These are phyloP conservation scores for Pestalotiopsis sp. DNA, from an alignment of 2,329 filamentous ascomycete species.

Conservation along the genomic window DNA sequence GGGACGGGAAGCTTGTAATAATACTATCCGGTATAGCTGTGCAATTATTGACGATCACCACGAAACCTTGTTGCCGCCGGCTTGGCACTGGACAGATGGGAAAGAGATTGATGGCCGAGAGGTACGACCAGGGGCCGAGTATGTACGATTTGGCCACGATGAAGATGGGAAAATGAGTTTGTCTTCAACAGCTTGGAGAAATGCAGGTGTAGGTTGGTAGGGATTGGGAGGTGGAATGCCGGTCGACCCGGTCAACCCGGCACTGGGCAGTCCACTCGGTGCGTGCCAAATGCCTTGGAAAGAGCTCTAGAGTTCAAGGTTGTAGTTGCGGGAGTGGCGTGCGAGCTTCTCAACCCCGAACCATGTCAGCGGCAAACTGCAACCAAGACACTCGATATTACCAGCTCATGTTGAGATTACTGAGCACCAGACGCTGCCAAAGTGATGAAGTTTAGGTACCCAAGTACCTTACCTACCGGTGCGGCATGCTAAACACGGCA, in stretches of 20 bases:
- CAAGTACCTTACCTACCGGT: too few species aligned
- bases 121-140: background rate
- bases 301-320: background rate
- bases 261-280: background rate
- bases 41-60: background rate
- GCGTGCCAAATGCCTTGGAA: background rate
- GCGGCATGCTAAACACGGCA: background rate
- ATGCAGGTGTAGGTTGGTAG: background rate
- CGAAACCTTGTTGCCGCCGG: background rate
- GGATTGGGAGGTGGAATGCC: background rate
- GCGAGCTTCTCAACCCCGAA: too few species aligned
- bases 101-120: background rate
- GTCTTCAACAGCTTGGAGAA: background rate
- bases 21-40: background rate
- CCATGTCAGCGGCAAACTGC: too few species aligned
- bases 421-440: too few species aligned
- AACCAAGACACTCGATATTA: too few species aligned
- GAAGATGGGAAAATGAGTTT: background rate
- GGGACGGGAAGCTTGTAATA: background rate
- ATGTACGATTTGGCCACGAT: background rate
- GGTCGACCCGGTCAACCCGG: background rate
- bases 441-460: too few species aligned
- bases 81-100: background rate
- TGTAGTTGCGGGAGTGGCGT: too few species aligned
- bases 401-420: too few species aligned